A percentile compares a stretch with the other conserved stretches of the same genome.
Conservation (phyloP, 805 yeast genomes). For the Sungouiozyma intestinalis region DNA sequence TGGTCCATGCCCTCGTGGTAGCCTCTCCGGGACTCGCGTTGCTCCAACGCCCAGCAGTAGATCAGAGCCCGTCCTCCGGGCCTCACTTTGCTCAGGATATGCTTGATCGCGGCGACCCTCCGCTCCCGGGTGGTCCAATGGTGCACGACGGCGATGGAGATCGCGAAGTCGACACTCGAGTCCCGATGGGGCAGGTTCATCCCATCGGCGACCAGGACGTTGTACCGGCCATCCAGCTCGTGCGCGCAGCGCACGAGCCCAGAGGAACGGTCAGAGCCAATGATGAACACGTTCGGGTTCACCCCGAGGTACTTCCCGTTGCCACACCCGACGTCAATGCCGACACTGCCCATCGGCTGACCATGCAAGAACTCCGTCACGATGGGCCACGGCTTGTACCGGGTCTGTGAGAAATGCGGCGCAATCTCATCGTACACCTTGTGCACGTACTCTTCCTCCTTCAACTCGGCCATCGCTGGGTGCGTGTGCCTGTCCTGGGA, state of each 20-base stretch:
- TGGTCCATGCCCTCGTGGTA: slow-evolving; percentile 87
- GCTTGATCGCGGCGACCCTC: slow-evolving; percentile 62
- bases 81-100: slow-evolving; percentile 50
- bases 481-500: neutral
- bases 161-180: slow-evolving; percentile 61
- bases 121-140: slow-evolving; percentile 84
- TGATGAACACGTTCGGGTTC: slow-evolving; percentile 53
- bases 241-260: slow-evolving; percentile 60
- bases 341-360: slow-evolving; percentile 48
- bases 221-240: slow-evolving; percentile 31
- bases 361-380: slow-evolving; percentile 58
- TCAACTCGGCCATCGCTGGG: slow-evolving; percentile 15
- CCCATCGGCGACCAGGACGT: slow-evolving; percentile 76
- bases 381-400: slow-evolving; percentile 96
- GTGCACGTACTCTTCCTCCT: slow-evolving; percentile 77
- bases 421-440: slow-evolving; percentile 92
- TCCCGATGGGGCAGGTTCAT: slow-evolving; percentile 48
- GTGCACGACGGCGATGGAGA: slow-evolving; percentile 91
- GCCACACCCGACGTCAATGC: slow-evolving; percentile 94
- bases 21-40: slow-evolving; percentile 77
- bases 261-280: slow-evolving; percentile 68
- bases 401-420: slow-evolving; percentile 80
- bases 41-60: slow-evolving; percentile 97
- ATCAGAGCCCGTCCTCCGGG: slow-evolving; percentile 61
- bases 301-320: slow-evolving; percentile 84